Percentiles rank a stretch among this genome's conserved stretches.
Evolutionary conservation across 805 yeast species (phyloP).

Genomic region (Candida railenensis): DNA sequence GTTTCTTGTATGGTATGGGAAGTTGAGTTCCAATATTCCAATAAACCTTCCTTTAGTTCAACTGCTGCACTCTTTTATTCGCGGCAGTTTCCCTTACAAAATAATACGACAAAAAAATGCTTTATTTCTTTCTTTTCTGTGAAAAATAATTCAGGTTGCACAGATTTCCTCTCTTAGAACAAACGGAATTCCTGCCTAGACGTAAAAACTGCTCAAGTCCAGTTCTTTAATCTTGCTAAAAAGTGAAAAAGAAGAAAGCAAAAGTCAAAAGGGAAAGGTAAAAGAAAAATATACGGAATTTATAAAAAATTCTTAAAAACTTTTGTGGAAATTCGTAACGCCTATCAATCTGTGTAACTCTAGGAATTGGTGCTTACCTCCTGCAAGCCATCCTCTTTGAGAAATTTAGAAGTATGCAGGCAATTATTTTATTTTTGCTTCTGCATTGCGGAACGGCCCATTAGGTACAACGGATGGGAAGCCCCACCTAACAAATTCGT

Average conservation of each 20-base stretch:
- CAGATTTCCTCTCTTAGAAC: background rate
- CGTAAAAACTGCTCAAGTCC: background rate
- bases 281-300: background rate
- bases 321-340: background rate
- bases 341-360: slow-evolving; percentile 2
- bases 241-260: background rate
- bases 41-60: background rate
- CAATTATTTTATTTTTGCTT: background rate
- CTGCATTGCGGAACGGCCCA: slow-evolving; percentile 3
- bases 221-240: background rate
- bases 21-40: background rate
- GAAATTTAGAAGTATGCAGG: background rate
- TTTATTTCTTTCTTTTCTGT: background rate
- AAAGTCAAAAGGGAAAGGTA: background rate
- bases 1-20: background rate
- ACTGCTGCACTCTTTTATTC: background rate
- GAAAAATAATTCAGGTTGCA: background rate
- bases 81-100: background rate
- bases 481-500: background rate
- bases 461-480: background rate
- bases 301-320: background rate
- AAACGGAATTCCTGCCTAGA: background rate
- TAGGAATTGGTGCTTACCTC: background rate
- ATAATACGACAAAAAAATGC: background rate
- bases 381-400: slow-evolving; percentile 3